Evolutionary conservation across 2,329 filamentous ascomycete genomes (phyloP), one percentile per base, ranked within the genome.

Genomic region (Cladosporium velox): DNA sequence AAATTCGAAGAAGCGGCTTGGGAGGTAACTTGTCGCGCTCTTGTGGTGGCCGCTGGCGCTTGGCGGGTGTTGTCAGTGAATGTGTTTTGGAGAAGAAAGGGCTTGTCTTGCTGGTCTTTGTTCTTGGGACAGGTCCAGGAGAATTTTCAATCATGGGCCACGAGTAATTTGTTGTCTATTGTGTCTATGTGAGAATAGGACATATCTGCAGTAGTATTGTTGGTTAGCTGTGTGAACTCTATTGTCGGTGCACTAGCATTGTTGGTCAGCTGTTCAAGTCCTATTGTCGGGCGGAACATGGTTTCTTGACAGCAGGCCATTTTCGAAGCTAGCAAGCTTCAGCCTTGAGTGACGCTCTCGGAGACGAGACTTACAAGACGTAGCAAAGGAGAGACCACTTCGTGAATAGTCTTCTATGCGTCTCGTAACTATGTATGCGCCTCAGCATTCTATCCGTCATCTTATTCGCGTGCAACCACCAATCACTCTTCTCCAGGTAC

Each of bases 401-500:
- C 41, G n/a, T 47, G 2, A 15, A 21, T 21, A 11, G 21, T 44
- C 1, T 21, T 21, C 11, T 44, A 44, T 47, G n/a, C 26, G 4
- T 52, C 15, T 52, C 12, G 7, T 34, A 2, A 32, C 2, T 32
- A 57, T 24, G 30, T 35, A 34, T 30, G 26, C 30, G 4, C 28
- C 5, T n/a, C 41, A 21, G n/a, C n/a, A 21, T 21, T 47, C 8
- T 24, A 2, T 6, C 3, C n/a, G 41, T 47, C n/a, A 18, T 47
- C 26, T 1, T 14, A 24, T 21, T n/a, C 30, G 15, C 14, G 30
- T 21, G 12, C 15, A 12, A 28, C 12, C 12, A 10, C n/a, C 7
- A 6, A 28, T 57, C 32, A 64, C 26, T 55, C 32, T n/a, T 63
- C 49, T 5, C 60, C 60, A 41, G 61, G 58, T 21, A 59, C 49